A percentile compares a stretch with the other conserved stretches of the same genome.
Evolutionary conservation across 139 green algal genomes (phyloP).

Genomic region (Tetraselmis chui): DNA sequence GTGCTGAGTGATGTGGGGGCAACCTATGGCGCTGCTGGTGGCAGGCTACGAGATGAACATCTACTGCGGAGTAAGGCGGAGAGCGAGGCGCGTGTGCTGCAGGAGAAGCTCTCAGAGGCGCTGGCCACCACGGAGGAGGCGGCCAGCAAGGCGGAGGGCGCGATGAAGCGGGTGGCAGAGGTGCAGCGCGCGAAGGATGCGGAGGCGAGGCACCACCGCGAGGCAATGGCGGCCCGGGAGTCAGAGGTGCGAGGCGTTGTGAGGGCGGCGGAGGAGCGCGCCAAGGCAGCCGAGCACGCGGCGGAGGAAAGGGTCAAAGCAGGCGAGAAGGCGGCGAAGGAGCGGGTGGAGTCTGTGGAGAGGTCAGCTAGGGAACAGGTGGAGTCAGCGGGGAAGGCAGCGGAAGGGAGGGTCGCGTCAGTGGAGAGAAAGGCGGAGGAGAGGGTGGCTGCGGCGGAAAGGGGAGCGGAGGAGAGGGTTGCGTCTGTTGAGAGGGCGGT

Average conservation of each 20-base stretch:
- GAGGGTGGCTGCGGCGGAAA: too few relatives aligned
- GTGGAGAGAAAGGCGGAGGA: too few relatives aligned
- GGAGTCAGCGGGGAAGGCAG: not conserved
- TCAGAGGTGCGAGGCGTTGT: not conserved
- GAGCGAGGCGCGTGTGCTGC: not conserved
- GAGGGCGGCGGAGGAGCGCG: not conserved
- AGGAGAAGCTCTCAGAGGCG: not conserved
- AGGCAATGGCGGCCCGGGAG: not conserved
- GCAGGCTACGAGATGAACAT: not conserved
- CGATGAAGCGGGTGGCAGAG: not conserved
- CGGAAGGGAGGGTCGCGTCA: too few relatives aligned
- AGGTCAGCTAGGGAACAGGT: not conserved
- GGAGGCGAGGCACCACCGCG: not conserved
- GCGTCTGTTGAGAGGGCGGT: too few relatives aligned
- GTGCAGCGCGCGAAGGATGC: not conserved
- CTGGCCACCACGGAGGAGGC: not conserved
- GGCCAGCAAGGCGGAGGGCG: not conserved
- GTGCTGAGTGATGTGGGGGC: too few relatives aligned
- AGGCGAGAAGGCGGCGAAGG: not conserved
- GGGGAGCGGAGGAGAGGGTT: too few relatives aligned
- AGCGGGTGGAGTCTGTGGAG: not conserved
- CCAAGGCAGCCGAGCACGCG: too few relatives aligned
- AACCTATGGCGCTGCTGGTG: not conserved
- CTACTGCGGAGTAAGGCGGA: not conserved
- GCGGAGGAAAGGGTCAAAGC: not conserved